Evolutionary conservation across 441 rosid species (phyloP).

Genomic region (Capsella rubella): DNA sequence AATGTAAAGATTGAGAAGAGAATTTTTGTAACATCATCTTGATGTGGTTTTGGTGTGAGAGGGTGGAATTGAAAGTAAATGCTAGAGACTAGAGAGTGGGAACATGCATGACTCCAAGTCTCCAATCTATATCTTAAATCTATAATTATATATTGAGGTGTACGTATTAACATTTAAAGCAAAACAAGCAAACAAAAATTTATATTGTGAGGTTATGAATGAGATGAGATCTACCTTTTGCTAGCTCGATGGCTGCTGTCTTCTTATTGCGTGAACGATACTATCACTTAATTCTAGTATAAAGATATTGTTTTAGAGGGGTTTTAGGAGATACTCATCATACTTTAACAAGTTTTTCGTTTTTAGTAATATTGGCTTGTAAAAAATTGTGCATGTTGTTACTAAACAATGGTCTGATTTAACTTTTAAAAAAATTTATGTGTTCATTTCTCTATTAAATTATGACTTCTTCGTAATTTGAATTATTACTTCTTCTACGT

Average conservation of each 20-base stretch:
- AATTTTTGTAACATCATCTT: slow-evolving; percentile 30
- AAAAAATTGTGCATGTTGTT: background rate
- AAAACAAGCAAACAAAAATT: slow-evolving; percentile 21
- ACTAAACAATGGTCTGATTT: no score
- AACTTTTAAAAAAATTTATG: no score
- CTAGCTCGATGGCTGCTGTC: slow-evolving; percentile 28
- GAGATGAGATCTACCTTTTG: slow-evolving; percentile 33
- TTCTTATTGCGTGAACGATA: slow-evolving; percentile 42
- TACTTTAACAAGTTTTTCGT: background rate
- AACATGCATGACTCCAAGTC: slow-evolving; percentile 9
- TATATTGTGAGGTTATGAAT: slow-evolving; percentile 21
- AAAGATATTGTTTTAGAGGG: slow-evolving; percentile 6
- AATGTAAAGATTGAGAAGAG: slow-evolving; percentile 24
- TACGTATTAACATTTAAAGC: slow-evolving; percentile 14
- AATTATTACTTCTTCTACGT: background rate
- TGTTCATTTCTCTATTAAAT: no score
- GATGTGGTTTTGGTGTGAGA: slow-evolving; percentile 23
- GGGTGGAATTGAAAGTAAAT: slow-evolving; percentile 7
- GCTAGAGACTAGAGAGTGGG: slow-evolving; percentile 33
- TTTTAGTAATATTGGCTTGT: background rate
- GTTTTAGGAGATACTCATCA: slow-evolving; percentile 1
- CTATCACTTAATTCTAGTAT: slow-evolving; percentile 8
- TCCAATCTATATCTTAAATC: slow-evolving; percentile 16
- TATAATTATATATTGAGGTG: slow-evolving; percentile 20
- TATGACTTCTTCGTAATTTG: no score